phyloP scores from a whole-genome alignment of 257 asterid genomes.

The Penstemon barbatus region DNA sequence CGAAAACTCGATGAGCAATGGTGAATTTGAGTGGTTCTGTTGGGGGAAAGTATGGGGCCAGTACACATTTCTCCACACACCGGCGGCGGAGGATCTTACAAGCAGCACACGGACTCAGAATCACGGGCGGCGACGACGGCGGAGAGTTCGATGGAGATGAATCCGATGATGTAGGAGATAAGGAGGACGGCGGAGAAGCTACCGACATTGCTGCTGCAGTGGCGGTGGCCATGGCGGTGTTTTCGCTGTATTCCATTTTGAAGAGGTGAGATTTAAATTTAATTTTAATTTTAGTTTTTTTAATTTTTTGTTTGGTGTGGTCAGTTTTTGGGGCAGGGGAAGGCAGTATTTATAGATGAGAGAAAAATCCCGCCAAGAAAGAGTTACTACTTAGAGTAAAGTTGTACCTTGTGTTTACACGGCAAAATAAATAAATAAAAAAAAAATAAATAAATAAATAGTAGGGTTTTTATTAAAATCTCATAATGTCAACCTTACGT shows the following conservation, averaged over 20 bases:
- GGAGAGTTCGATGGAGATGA: slow-evolving; percentile 32
- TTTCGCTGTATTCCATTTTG: slow-evolving; percentile 24
- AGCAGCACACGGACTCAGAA: slow-evolving; percentile 84
- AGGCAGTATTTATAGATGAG: slow-evolving; percentile 1
- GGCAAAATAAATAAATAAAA: neutral
- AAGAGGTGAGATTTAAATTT: neutral
- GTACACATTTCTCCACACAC: slow-evolving; percentile 68
- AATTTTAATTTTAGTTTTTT: neutral
- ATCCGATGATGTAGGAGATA: slow-evolving; percentile 31
- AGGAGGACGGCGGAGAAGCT: neutral
- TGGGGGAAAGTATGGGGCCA: slow-evolving; percentile 91
- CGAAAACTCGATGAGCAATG: slow-evolving; percentile 85
- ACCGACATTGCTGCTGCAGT: neutral
- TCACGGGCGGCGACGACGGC: slow-evolving; percentile 32
- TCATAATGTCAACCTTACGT: neutral
- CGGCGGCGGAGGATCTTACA: slow-evolving; percentile 84
- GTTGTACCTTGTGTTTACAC: neutral
- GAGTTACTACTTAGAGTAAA: neutral
- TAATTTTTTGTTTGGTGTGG: neutral
- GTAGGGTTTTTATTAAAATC: too few relatives aligned
- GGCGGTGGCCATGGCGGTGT: slow-evolving; percentile 16
- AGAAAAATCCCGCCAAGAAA: neutral
- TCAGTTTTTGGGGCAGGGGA: neutral
- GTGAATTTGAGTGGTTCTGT: slow-evolving; percentile 76
- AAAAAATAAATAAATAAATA: too few relatives aligned